Percentiles rank a stretch among this genome's conserved stretches.
These are phyloP conservation scores for Hanseniaspora sp. DNA, from an alignment of 1,139 yeast species.

Conservation along the genomic window DNA sequence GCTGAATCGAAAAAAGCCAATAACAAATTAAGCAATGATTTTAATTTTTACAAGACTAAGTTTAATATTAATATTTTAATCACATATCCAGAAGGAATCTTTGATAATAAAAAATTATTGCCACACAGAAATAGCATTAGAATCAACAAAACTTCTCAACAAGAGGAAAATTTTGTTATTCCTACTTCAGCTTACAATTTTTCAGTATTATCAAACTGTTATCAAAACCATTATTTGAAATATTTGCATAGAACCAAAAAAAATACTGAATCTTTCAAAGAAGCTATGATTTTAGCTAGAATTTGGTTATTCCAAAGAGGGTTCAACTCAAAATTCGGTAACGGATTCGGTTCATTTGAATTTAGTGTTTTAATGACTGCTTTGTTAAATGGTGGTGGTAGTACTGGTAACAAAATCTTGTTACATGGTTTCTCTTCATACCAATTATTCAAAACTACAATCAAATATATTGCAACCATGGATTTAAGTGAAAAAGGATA, in stretches of 20 bases:
- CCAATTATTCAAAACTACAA: constrained; percentile 80
- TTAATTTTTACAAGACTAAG: constrained; percentile 53
- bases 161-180: constrained; percentile 21
- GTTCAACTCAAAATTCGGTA: constrained; percentile 47
- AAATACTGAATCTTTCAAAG: constrained; percentile 71
- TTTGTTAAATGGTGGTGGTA: constrained; percentile 74
- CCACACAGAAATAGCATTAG: constrained; percentile 75
- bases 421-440: constrained; percentile 83
- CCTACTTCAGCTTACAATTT: constrained; percentile 84
- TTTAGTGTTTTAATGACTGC: constrained; percentile 74
- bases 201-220: constrained; percentile 57
- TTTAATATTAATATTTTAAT: constrained; percentile 61
- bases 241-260: constrained; percentile 66
- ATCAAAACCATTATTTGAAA: constrained; percentile 60
- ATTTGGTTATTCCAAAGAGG: constrained; percentile 88
- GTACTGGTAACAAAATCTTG: constrained; percentile 60
- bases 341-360: constrained; percentile 88
- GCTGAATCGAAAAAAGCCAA: constrained; percentile 19
- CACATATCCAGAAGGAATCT: constrained; percentile 59
- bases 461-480: constrained; percentile 69
- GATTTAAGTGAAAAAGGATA: constrained; percentile 55
- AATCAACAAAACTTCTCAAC: constrained; percentile 41
- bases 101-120: constrained; percentile 63
- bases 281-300: constrained; percentile 78
- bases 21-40: constrained; percentile 31